These are phyloP conservation scores for Phanerochaete carnosa DNA, from an alignment of 768 basidiomycete species.

Conservation along the genomic window DNA sequence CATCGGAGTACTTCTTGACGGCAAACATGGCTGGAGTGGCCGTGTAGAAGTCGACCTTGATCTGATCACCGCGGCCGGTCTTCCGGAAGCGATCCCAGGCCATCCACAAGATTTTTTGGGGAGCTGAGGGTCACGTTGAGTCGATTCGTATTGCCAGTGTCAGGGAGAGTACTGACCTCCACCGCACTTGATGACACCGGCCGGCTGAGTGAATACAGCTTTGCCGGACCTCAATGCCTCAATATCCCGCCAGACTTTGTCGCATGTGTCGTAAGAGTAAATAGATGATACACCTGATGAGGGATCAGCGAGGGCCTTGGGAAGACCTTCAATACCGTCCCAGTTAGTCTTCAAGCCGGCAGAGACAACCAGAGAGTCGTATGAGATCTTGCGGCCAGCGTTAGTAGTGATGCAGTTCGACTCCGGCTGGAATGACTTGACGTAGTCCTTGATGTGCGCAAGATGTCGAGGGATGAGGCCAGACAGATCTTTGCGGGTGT, in stretches of 20 bases:
- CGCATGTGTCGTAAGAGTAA: conserved; percentile 86
- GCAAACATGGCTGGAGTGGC: conserved; percentile 96
- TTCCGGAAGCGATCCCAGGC: conserved; percentile 78
- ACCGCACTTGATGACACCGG: conserved; percentile 91
- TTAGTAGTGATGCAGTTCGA: conserved; percentile 70
- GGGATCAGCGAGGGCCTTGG: conserved; percentile 73
- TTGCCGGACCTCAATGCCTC: conserved; percentile 71
- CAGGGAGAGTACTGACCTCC: conserved; percentile 50
- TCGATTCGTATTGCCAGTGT: not conserved
- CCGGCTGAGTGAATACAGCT: conserved; percentile 94
- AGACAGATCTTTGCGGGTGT: conserved; percentile 61
- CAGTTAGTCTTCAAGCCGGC: conserved; percentile 88
- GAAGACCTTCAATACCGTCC: conserved; percentile 68
- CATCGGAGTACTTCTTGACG: conserved; percentile 94
- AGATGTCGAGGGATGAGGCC: conserved; percentile 76
- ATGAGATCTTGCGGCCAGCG: conserved; percentile 66
- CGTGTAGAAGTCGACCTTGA: conserved; percentile 77
- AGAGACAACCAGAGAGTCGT: conserved; percentile 87
- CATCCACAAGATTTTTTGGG: conserved; percentile 97
- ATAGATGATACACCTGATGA: conserved; percentile 85
- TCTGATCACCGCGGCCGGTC: conserved; percentile 53
- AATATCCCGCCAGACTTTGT: conserved; percentile 86
- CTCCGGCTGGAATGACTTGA: conserved; percentile 70
- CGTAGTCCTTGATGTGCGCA: conserved; percentile 65
- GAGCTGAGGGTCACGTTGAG: conserved; percentile 41